phyloP scores from a whole-genome alignment of 495 filamentous ascomycete species.

The Elaphomyces granulatus region DNA sequence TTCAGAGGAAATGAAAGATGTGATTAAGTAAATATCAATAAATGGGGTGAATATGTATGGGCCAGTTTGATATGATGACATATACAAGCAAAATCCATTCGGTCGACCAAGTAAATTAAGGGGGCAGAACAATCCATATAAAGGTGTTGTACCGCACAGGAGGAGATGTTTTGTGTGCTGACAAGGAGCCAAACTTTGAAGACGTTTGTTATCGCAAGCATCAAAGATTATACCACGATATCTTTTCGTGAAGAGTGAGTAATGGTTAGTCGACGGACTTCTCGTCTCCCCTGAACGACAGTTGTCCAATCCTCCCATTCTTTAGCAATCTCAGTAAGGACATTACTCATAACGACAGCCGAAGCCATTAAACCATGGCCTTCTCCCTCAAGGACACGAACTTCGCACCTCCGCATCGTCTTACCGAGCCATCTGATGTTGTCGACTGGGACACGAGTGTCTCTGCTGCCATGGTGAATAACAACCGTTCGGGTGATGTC shows the following conservation, averaged over 20 bases:
- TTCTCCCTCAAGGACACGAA: constrained; percentile 80
- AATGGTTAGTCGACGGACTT: constrained; percentile 1
- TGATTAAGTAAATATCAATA: no score
- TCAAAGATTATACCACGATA: no score
- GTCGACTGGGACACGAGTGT: constrained; percentile 84
- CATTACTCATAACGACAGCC: constrained; percentile 78
- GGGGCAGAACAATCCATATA: no score
- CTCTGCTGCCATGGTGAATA: constrained; percentile 85
- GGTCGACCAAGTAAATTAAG: no score
- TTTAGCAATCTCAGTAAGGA: constrained; percentile 80
- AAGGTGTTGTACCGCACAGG: no score
- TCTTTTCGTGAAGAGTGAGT: constrained; percentile 1
- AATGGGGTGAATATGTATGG: no score
- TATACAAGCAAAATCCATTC: no score
- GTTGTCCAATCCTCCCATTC: constrained; percentile 93
- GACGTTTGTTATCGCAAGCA: no score
- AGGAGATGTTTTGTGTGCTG: no score
- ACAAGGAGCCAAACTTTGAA: no score
- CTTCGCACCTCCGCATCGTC: constrained; percentile 84
- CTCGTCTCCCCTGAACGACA: constrained; percentile 38
- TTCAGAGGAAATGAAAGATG: no score
- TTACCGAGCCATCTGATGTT: constrained; percentile 92
- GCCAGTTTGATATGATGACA: no score
- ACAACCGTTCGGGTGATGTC: constrained; percentile 83
- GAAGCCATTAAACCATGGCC: constrained; percentile 96